These are phyloP conservation scores for Tolypocladium tropicale DNA, from an alignment of 2,329 filamentous ascomycete species.

Conservation along the genomic window DNA sequence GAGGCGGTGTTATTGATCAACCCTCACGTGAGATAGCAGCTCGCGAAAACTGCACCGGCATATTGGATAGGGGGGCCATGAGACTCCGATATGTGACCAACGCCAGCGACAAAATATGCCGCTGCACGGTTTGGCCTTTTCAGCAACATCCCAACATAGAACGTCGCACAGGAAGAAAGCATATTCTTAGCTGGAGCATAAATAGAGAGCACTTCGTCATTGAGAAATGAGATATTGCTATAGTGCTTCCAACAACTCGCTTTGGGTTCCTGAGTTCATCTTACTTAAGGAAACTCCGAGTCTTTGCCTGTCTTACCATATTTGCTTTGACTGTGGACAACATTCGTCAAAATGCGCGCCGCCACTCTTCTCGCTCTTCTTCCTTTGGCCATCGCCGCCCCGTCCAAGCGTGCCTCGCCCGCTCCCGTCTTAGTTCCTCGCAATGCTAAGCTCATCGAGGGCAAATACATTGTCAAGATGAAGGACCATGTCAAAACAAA, in stretches of 20 bases:
- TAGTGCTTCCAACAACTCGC: neutral
- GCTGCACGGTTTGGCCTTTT: neutral
- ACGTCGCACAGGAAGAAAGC: neutral
- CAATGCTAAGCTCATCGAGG: constrained; percentile 18
- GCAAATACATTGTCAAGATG: constrained; percentile 28
- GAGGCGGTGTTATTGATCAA: constrained; percentile 7
- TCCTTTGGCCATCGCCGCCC: constrained; percentile 19
- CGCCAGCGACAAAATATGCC: neutral
- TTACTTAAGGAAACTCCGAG: no score
- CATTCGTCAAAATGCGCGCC: constrained; percentile 17
- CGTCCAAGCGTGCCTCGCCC: constrained; percentile 19
- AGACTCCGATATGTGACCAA: neutral
- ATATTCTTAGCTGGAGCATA: neutral
- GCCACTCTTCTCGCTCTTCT: constrained; percentile 22
- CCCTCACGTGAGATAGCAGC: constrained; percentile 5
- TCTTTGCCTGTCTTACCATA: neutral
- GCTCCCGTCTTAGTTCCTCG: constrained; percentile 23
- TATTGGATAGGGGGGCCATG: constrained; percentile 1
- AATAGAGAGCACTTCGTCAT: neutral
- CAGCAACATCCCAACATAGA: neutral
- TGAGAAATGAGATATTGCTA: no score
- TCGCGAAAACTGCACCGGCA: neutral
- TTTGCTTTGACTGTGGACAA: neutral
- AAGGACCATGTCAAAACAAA: constrained; percentile 12
- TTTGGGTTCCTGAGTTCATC: neutral